Percentiles rank a stretch among this genome's conserved stretches.
phyloP scores from a whole-genome alignment of 768 basidiomycete genomes.

The Postia placenta region DNA sequence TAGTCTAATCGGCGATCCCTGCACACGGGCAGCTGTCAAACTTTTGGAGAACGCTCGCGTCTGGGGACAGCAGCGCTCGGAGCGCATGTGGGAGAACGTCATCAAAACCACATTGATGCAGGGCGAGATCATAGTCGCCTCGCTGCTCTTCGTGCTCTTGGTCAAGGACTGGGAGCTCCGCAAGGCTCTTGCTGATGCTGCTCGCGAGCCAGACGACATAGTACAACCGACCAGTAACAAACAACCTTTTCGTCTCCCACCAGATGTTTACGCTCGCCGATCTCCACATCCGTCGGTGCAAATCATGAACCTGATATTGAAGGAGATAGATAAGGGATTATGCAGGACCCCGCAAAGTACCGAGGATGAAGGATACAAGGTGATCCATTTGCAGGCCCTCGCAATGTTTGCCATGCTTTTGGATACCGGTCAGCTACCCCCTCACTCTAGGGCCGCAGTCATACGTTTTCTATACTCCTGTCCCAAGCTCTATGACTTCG shows the following conservation, averaged over 20 bases:
- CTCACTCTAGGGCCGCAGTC: slow-evolving; percentile 36
- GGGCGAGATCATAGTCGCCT: slow-evolving; percentile 74
- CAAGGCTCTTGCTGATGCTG: background rate
- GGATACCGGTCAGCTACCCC: slow-evolving; percentile 43
- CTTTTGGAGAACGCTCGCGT: slow-evolving; percentile 49
- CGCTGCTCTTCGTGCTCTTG: slow-evolving; percentile 59
- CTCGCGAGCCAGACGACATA: background rate
- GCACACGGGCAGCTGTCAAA: slow-evolving; percentile 44
- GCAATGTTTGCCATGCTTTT: slow-evolving; percentile 50
- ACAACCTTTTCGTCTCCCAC: background rate
- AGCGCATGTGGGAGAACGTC: slow-evolving; percentile 55
- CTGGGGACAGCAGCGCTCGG: slow-evolving; percentile 47
- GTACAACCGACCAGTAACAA: background rate
- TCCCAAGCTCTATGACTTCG: slow-evolving; percentile 20
- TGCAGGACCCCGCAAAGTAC: slow-evolving; percentile 18
- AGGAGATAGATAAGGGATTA: slow-evolving; percentile 30
- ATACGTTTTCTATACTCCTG: slow-evolving; percentile 40
- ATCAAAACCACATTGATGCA: slow-evolving; percentile 65
- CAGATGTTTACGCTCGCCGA: background rate
- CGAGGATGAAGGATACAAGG: slow-evolving; percentile 4
- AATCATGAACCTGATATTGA: slow-evolving; percentile 19
- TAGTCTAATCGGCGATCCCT: slow-evolving; percentile 30
- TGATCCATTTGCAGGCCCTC: slow-evolving; percentile 50
- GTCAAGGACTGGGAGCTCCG: slow-evolving; percentile 57
- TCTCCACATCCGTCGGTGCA: slow-evolving; percentile 5